Conservation (phyloP, 2,329 filamentous ascomycete species). For the Aspergillus sergii region DNA sequence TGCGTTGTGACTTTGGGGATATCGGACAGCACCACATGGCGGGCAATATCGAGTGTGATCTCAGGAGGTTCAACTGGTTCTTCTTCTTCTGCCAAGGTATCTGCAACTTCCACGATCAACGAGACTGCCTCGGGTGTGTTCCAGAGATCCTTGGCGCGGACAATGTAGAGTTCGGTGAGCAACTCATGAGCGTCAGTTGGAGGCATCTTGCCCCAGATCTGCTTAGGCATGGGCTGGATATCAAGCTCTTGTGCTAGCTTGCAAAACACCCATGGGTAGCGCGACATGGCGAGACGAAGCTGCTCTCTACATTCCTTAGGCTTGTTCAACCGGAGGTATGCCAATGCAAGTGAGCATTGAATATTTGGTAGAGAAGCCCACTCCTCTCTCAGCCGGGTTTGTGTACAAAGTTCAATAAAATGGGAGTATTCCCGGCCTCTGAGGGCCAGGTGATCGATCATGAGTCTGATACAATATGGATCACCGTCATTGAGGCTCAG, state of each 20-base stretch:
- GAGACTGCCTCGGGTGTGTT: constrained; percentile 71
- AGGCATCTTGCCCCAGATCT: constrained; percentile 79
- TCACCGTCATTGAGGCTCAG: constrained; percentile 75
- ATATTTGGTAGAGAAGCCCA: constrained; percentile 68
- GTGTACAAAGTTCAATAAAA: constrained; percentile 69
- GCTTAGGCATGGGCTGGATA: constrained; percentile 72
- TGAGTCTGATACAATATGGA: constrained; percentile 78
- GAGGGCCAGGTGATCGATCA: constrained; percentile 83
- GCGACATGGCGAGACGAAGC: constrained; percentile 68
- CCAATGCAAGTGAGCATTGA: constrained; percentile 74
- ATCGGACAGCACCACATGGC: constrained; percentile 79
- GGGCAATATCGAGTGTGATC: constrained; percentile 62
- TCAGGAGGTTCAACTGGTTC: constrained; percentile 47
- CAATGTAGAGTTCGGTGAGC: constrained; percentile 74
- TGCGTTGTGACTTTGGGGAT: constrained; percentile 70
- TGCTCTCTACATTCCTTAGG: constrained; percentile 64
- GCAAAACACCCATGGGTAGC: constrained; percentile 82
- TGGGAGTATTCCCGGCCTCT: constrained; percentile 75
- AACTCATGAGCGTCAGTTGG: constrained; percentile 67
- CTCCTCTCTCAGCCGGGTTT: constrained; percentile 52
- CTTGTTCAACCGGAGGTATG: constrained; percentile 72
- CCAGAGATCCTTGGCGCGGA: constrained; percentile 81
- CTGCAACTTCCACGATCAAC: constrained; percentile 70
- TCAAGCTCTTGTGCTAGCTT: constrained; percentile 78
- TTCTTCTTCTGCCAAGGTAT: constrained; percentile 52